phyloP scores from a whole-genome alignment of 148 eudicot genomes.

The Silene uniflora region DNA sequence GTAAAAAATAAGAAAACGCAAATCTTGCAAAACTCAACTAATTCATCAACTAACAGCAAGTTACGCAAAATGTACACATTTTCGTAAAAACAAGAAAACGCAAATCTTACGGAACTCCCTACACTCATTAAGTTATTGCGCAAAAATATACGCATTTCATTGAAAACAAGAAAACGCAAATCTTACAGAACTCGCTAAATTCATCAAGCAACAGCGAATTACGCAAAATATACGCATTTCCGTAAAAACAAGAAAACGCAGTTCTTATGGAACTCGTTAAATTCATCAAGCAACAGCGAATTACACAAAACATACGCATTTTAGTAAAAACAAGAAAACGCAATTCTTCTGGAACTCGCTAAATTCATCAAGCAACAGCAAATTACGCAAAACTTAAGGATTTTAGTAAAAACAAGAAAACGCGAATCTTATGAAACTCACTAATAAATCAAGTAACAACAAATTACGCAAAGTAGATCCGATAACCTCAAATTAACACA shows the following conservation, averaged over 20 bases:
- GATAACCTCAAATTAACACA: neutral
- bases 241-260: neutral
- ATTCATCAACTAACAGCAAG: neutral
- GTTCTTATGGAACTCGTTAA: neutral
- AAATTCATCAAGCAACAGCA: too few species aligned
- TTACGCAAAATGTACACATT: neutral
- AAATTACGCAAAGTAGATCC: slow-evolving; percentile 9
- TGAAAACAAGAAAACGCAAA: too few species aligned
- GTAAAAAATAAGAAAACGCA: neutral
- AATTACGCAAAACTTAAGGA: neutral
- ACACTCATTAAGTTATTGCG: neutral
- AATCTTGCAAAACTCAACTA: too few species aligned
- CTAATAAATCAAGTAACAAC: slow-evolving; percentile 10
- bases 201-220: neutral
- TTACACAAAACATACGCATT: neutral
- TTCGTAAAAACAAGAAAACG: too few species aligned
- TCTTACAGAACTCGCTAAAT: too few species aligned
- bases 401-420: neutral
- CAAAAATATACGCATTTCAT: neutral
- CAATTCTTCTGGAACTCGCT: too few species aligned
- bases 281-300: neutral
- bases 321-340: too few species aligned
- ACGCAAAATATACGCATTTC: too few species aligned
- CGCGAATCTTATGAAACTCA: neutral
- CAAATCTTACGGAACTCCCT: neutral